A percentile compares a stretch with the other conserved stretches of the same genome.
Conservation (phyloP, 2,329 filamentous ascomycete genomes). For the Ceratocystis cacaofunesta region DNA sequence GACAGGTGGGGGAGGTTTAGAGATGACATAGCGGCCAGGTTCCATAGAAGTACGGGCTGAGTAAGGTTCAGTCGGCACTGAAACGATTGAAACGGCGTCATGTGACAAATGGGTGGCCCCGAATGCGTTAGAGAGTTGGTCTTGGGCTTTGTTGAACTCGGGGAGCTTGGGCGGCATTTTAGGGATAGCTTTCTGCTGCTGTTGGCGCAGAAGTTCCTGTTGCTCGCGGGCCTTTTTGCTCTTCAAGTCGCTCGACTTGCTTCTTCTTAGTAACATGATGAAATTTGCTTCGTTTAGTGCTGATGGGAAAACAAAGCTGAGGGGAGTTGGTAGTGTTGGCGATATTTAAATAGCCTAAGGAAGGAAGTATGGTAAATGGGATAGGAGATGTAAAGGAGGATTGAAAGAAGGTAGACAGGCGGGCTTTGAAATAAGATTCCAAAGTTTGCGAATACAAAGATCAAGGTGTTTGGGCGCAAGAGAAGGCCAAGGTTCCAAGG, state of each 20-base stretch:
- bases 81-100: constrained; percentile 46
- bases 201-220: constrained; percentile 35
- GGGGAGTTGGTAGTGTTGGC: neutral
- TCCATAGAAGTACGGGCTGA: constrained; percentile 39
- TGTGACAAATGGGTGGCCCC: constrained; percentile 40
- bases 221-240: constrained; percentile 47
- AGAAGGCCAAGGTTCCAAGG: too few species aligned
- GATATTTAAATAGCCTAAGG: neutral
- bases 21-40: constrained; percentile 29
- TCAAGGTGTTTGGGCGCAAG: neutral
- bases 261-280: constrained; percentile 49
- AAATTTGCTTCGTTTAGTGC: constrained; percentile 24
- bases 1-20: constrained; percentile 36
- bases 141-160: constrained; percentile 35
- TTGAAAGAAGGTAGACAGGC: neutral
- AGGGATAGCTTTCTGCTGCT: constrained; percentile 32
- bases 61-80: constrained; percentile 31
- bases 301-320: neutral
- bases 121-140: constrained; percentile 32
- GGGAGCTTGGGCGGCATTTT: constrained; percentile 37
- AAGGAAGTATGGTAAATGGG: too few species aligned
- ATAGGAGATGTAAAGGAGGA: neutral
- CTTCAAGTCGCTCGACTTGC: constrained; percentile 52
- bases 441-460: neutral
- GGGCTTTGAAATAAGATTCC: neutral